Evolutionary conservation across 2,329 filamentous ascomycete species (phyloP), one percentile per base, ranked within the genome.

Genomic region (Fusarium pseudonygamai): DNA sequence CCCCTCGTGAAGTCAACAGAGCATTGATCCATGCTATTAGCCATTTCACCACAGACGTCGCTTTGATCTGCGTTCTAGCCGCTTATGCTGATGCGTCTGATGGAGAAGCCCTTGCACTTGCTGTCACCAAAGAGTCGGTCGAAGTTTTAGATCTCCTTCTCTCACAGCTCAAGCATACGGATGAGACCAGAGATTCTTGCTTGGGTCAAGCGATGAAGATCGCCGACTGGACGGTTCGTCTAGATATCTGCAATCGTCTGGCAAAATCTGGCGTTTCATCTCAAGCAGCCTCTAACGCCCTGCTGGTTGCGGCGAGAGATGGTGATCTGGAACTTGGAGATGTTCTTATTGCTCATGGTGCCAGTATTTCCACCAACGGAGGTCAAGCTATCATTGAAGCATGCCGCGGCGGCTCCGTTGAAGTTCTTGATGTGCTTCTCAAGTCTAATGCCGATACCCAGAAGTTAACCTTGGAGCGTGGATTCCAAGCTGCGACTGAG

Each of bases 361-460:
- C 87, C 2, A 86, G 81, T 49, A 83, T 87, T 6, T 84, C 87
- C 6, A 84, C 85, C 49, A 85, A 85, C 15, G 84, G 86, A 32
- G 87, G 88, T 10, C 85, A 88, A 62, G 86, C 87, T 6, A 82
- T 90, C 14, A 81, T 90, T 3, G 85, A 88, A 70, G 87, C 88
- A 1, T 89, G 87, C 37, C 83, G 85, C 5, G 84, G 85, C 0
- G 88, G 88, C 0, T 84, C 85, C 1, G 78, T 83, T 0, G 84
- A 85, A 8, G 85, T 90, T 10, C 76, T 90, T 7, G 78, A 82
- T 42, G 85, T 90, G 78, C 79, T 90, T 2, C 79, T 90, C 2
- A 82, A 80, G 30, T 82, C 84, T 4, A 82, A 83, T 30, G 78
- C 75, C 0, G 76, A 83, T 8, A 77, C 84, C 1, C 82, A 82